Evolutionary conservation across 2,329 filamentous ascomycete species (phyloP).

Genomic region (Alternaria conjuncta): DNA sequence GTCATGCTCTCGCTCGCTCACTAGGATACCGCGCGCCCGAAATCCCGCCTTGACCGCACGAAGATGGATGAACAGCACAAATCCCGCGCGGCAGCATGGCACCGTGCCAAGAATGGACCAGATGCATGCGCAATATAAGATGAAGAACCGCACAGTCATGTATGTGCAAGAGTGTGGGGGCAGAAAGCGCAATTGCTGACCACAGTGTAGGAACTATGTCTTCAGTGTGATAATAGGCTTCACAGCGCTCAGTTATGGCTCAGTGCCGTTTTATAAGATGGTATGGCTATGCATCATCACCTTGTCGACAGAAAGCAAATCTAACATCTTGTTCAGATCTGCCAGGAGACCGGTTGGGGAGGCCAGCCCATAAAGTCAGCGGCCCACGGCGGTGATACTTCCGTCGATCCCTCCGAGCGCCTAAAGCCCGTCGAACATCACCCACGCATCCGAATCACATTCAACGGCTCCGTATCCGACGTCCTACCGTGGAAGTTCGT

Average conservation of each 20-base stretch:
- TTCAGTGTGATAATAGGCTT: constrained; percentile 80
- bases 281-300: constrained; percentile 49
- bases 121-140: constrained; percentile 67
- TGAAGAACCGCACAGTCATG: constrained; percentile 72
- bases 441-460: constrained; percentile 90
- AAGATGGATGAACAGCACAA: constrained; percentile 44
- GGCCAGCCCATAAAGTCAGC: constrained; percentile 88
- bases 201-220: constrained; percentile 68
- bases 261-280: constrained; percentile 88
- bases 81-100: constrained; percentile 36
- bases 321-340: constrained; percentile 63
- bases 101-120: constrained; percentile 66
- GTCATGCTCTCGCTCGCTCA: constrained; percentile 42
- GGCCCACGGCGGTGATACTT: constrained; percentile 63
- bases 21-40: constrained; percentile 21
- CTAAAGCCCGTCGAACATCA: constrained; percentile 81
- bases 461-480: constrained; percentile 94
- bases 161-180: constrained; percentile 43
- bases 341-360: constrained; percentile 87
- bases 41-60: constrained; percentile 27
- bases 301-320: neutral
- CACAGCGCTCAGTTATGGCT: constrained; percentile 80
- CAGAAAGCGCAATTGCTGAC: constrained; percentile 1
- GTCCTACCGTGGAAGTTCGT: constrained; percentile 96
- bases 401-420: constrained; percentile 72